phyloP scores from a whole-genome alignment of 2,329 filamentous ascomycete species.

The Lasiodiplodia theobromae region DNA sequence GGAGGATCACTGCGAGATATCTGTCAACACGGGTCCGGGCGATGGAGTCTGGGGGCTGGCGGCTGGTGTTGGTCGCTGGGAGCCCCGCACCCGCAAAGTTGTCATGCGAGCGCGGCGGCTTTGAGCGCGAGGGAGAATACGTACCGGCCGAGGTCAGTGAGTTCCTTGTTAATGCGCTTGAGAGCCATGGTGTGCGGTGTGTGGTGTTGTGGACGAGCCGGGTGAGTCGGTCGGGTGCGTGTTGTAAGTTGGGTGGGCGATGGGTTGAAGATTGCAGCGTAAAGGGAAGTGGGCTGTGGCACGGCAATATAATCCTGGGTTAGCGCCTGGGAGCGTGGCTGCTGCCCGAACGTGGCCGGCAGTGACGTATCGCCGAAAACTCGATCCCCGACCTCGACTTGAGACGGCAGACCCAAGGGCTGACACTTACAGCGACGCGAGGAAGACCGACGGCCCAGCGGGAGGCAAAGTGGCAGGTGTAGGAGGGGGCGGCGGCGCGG shows the following conservation, averaged over 20 bases:
- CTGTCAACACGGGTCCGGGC: slow-evolving; percentile 43
- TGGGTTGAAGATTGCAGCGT: slow-evolving; percentile 30
- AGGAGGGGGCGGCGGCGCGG: neutral
- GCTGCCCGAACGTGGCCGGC: slow-evolving; percentile 30
- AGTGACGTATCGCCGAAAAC: slow-evolving; percentile 28
- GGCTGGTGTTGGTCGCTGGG: slow-evolving; percentile 29
- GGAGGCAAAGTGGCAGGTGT: neutral
- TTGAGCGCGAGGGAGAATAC: slow-evolving; percentile 37
- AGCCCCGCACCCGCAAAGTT: slow-evolving; percentile 43
- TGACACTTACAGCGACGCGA: neutral
- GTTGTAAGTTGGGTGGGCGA: slow-evolving; percentile 29
- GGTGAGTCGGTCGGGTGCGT: slow-evolving; percentile 14
- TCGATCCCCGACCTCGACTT: neutral
- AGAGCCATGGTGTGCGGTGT: slow-evolving; percentile 71
- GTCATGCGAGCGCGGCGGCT: slow-evolving; percentile 47
- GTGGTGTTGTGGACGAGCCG: slow-evolving; percentile 32
- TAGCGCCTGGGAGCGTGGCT: slow-evolving; percentile 29
- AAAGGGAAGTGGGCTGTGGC: slow-evolving; percentile 31
- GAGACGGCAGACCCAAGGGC: neutral
- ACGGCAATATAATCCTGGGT: slow-evolving; percentile 31
- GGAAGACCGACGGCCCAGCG: neutral
- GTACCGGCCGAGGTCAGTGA: slow-evolving; percentile 87
- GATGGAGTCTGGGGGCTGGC: slow-evolving; percentile 23
- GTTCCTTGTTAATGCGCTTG: slow-evolving; percentile 95
- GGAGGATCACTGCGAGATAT: slow-evolving; percentile 79